A percentile compares a stretch with the other conserved stretches of the same genome.
phyloP scores from a whole-genome alignment of 805 yeast genomes.

The Kodamaea kaohsiungensis region DNA sequence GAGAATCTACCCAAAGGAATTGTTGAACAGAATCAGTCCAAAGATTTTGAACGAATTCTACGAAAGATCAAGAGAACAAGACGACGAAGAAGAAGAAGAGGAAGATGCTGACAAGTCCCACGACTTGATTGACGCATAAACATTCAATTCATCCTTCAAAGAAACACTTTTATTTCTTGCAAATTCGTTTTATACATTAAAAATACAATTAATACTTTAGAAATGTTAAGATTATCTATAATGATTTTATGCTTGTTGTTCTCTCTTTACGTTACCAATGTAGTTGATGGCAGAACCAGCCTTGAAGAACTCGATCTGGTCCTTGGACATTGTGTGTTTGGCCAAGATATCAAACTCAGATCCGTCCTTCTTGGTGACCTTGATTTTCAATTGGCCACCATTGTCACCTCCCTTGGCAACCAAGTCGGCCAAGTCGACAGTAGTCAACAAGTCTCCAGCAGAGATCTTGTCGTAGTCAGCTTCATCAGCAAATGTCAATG shows the following conservation, averaged over 20 bases:
- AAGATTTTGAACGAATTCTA: slow-evolving; percentile 94
- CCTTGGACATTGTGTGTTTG: slow-evolving; percentile 95
- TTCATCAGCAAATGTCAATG: slow-evolving; percentile 88
- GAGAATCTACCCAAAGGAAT: slow-evolving; percentile 98
- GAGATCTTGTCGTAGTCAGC: slow-evolving; percentile 80
- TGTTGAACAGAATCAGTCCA: slow-evolving; percentile 98
- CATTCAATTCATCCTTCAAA: slow-evolving; percentile 7
- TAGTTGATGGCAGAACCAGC: slow-evolving; percentile 97
- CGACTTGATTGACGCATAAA: slow-evolving; percentile 44
- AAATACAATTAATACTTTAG: slow-evolving; percentile 3
- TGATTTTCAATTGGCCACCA: slow-evolving; percentile 75
- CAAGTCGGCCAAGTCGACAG: slow-evolving; percentile 73
- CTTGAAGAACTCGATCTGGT: slow-evolving; percentile 92
- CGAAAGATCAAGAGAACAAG: slow-evolving; percentile 78
- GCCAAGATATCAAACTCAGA: slow-evolving; percentile 66
- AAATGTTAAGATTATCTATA: background rate
- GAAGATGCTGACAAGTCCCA: slow-evolving; percentile 39
- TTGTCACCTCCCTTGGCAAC: slow-evolving; percentile 80
- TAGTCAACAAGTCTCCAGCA: slow-evolving; percentile 76
- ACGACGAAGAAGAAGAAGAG: slow-evolving; percentile 40
- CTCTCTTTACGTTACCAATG: slow-evolving; percentile 60
- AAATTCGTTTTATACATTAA: slow-evolving; percentile 3
- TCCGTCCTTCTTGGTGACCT: slow-evolving; percentile 76
- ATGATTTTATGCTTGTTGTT: background rate
- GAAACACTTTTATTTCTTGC: slow-evolving; percentile 3